phyloP scores from a whole-genome alignment of 1,139 yeast species.

The Suhomyces coccinellae region DNA sequence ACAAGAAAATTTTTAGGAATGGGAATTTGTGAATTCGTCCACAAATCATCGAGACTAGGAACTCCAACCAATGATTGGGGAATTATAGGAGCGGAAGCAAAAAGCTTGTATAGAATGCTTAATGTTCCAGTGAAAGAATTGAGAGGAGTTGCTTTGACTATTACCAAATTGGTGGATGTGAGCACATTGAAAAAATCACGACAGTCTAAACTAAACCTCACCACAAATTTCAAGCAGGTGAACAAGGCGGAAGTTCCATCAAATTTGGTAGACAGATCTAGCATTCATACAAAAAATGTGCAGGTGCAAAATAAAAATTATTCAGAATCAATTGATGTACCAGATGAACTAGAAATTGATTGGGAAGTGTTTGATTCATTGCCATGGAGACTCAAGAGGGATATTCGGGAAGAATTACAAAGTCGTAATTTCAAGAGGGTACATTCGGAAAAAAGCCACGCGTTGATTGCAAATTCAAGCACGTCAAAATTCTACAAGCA shows the following conservation, averaged over 20 bases:
- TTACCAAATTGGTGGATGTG: conserved; percentile 53
- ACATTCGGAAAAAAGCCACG: conserved; percentile 16
- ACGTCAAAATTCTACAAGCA: conserved; percentile 31
- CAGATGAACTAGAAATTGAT: conserved; percentile 36
- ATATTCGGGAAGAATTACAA: conserved; percentile 46
- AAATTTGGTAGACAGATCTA: not conserved
- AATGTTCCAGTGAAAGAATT: conserved; percentile 66
- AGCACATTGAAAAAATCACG: conserved; percentile 28
- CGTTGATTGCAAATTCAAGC: conserved; percentile 8
- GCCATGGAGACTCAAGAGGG: conserved; percentile 54
- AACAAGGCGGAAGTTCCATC: no score
- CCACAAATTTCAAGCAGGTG: not conserved
- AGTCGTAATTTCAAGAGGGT: conserved; percentile 28
- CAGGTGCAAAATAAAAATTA: not conserved
- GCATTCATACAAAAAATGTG: not conserved
- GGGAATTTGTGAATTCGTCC: conserved; percentile 71
- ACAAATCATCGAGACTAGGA: conserved; percentile 63
- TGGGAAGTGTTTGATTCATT: conserved; percentile 55
- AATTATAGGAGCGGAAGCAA: conserved; percentile 59
- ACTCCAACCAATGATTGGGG: conserved; percentile 64
- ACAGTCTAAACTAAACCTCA: conserved; percentile 48
- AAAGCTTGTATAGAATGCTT: conserved; percentile 55
- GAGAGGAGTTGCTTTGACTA: conserved; percentile 75
- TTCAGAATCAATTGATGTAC: not conserved
- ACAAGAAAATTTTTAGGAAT: conserved; percentile 83